A percentile compares a stretch with the other conserved stretches of the same genome.
Conservation (phyloP, 2,329 filamentous ascomycete genomes). For the Epichloe aotearoae region DNA sequence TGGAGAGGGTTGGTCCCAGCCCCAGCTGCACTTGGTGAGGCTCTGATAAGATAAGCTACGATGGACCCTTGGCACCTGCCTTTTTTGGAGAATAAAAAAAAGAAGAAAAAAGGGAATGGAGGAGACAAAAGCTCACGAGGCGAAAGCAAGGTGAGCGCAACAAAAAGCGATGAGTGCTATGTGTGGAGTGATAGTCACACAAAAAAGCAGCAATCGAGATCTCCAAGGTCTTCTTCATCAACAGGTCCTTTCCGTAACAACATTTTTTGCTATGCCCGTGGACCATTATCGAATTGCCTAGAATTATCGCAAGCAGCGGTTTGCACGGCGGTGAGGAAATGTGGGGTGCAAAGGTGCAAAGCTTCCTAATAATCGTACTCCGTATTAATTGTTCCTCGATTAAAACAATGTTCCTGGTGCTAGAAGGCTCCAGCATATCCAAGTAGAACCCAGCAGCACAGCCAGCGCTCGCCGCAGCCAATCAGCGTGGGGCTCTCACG, state of each 20-base stretch:
- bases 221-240: too few species aligned
- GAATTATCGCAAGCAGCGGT: too few species aligned
- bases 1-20: too few species aligned
- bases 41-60: neutral
- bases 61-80: neutral
- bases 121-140: neutral
- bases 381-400: neutral
- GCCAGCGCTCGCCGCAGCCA: conserved; percentile 8
- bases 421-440: conserved; percentile 15
- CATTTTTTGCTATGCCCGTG: too few species aligned
- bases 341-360: too few species aligned
- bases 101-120: neutral
- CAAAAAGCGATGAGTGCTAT: neutral
- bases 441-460: conserved; percentile 3
- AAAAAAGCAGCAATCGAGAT: too few species aligned
- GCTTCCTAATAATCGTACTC: too few species aligned
- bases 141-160: neutral
- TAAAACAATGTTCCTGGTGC: conserved; percentile 1
- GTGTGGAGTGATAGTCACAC: too few species aligned
- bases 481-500: conserved; percentile 11
- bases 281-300: too few species aligned
- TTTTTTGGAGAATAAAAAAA: neutral
- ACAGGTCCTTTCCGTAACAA: too few species aligned
- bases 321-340: too few species aligned
- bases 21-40: too few species aligned